Conservation (phyloP, 1,139 yeast species). For the Kodamaea plutei region DNA sequence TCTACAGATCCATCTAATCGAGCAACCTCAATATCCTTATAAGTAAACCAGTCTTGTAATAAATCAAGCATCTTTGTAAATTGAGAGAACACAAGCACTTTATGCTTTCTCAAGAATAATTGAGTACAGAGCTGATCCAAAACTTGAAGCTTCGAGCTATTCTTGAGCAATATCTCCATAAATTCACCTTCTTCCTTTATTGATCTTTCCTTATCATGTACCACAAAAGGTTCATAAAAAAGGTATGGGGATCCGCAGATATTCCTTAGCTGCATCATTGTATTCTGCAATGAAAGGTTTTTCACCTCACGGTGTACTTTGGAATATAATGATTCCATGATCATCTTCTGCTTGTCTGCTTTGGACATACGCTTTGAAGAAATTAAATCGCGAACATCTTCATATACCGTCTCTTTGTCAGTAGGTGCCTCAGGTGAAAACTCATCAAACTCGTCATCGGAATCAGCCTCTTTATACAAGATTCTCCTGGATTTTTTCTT, state of each 20-base stretch:
- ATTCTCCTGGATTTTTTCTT: constrained; percentile 2
- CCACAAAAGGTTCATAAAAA: constrained; percentile 72
- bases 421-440: constrained; percentile 5
- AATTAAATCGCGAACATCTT: constrained; percentile 3
- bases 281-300: constrained; percentile 47
- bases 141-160: constrained; percentile 70
- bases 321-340: constrained; percentile 16
- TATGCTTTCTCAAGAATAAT: constrained; percentile 46
- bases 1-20: constrained; percentile 75
- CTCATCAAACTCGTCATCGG: constrained; percentile 25
- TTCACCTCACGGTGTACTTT: constrained; percentile 20
- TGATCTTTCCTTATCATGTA: constrained; percentile 15
- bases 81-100: constrained; percentile 77
- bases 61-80: constrained; percentile 77
- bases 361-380: constrained; percentile 3
- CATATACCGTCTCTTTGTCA: constrained; percentile 27
- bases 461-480: constrained; percentile 22
- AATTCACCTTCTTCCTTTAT: constrained; percentile 16
- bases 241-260: constrained; percentile 83
- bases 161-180: constrained; percentile 33
- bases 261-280: constrained; percentile 78
- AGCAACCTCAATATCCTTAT: constrained; percentile 38
- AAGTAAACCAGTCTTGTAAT: constrained; percentile 58
- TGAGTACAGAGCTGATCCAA: constrained; percentile 60
- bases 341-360: constrained; percentile 13